Base-by-base conservation (phyloP, 768 basidiomycete species). In the Collybiopsis confluens region DNA sequence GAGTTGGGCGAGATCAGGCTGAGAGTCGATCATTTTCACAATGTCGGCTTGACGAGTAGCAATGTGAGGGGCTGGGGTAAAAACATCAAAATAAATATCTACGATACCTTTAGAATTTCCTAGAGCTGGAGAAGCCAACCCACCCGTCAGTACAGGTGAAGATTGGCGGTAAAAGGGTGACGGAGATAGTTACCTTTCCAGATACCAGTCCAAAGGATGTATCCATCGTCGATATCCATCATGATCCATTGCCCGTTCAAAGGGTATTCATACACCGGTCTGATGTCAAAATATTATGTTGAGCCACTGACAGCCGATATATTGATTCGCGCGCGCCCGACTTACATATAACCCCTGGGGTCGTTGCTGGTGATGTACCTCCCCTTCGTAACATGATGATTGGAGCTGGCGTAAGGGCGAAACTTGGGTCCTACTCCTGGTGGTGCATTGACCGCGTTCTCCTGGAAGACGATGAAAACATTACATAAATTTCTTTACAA, bases 211-310 rank as follows among this genome's bases (percentile, higher is more conserved):
- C 92, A 94, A 16, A 92, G 74, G 54, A 94, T 86, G 66, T 91
- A 93, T 2, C 92, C 92, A 65, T 92, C 91, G 65, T 94, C 92
- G 64, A 90, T 88, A 72, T 94, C 92, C 82, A 93, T 91, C 92
- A 94, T 93, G 63, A 94, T 90, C 88, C 90, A 92, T 63, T 93
- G 90, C 20, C 86, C 88, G 58, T 91, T 90, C 53, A 94, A 75
- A 1, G 89, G 90, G 62, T 92, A 94, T 65, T 94, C 92, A 63
- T 89, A 93, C 10, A 94, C 92, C 11, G 90, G 90, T 52, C 91
- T 82, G 56, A n/a, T n/a, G n/a, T n/a, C n/a, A n/a, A 30, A 21
- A 21, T 21, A n/a, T 36, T 11, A 21, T 47, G n/a, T 21, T 13
- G n/a, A 16, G 15, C 6, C 6, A 24, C 21, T n/a, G 30, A n/a